Conservation (phyloP, 768 basidiomycete genomes). For the Suillus ampliporus region DNA sequence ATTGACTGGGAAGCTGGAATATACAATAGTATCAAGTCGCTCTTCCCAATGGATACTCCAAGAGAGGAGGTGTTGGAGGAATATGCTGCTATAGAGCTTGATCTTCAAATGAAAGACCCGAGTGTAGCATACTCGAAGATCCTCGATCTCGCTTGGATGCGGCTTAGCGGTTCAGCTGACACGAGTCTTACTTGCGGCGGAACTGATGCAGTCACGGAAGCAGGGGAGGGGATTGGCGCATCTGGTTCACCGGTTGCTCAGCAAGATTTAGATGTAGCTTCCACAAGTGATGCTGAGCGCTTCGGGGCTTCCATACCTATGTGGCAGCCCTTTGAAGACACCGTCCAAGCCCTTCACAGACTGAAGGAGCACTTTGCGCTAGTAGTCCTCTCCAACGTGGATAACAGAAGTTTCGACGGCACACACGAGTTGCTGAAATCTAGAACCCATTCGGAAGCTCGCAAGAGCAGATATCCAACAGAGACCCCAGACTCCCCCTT, state of each 20-base stretch:
- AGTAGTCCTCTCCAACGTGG: slow-evolving; percentile 79
- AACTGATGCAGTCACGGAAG: slow-evolving; percentile 39
- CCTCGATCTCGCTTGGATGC: slow-evolving; percentile 50
- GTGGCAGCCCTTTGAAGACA: slow-evolving; percentile 76
- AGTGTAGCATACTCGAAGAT: slow-evolving; percentile 65
- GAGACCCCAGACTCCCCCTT: slow-evolving; percentile 58
- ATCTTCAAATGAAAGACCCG: slow-evolving; percentile 63
- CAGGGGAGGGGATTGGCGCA: slow-evolving; percentile 26
- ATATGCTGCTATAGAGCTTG: slow-evolving; percentile 57
- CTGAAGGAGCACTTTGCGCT: slow-evolving; percentile 71
- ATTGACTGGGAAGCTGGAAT: slow-evolving; percentile 80
- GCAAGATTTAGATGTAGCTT: neutral
- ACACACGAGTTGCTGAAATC: slow-evolving; percentile 58
- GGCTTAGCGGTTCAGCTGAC: slow-evolving; percentile 24
- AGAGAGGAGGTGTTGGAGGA: slow-evolving; percentile 52
- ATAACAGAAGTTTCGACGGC: slow-evolving; percentile 62
- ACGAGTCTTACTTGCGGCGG: slow-evolving; percentile 42
- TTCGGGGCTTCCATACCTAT: slow-evolving; percentile 65
- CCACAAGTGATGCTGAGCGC: slow-evolving; percentile 39
- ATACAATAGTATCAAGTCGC: slow-evolving; percentile 48
- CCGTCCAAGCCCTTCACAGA: slow-evolving; percentile 58
- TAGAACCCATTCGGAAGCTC: slow-evolving; percentile 4
- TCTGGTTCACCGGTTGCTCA: slow-evolving; percentile 11
- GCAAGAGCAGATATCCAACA: slow-evolving; percentile 44
- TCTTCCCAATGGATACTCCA: slow-evolving; percentile 23